A percentile compares a stretch with the other conserved stretches of the same genome.
Conservation (phyloP, 2,329 filamentous ascomycete genomes). For the Aspergillus jensenii region DNA sequence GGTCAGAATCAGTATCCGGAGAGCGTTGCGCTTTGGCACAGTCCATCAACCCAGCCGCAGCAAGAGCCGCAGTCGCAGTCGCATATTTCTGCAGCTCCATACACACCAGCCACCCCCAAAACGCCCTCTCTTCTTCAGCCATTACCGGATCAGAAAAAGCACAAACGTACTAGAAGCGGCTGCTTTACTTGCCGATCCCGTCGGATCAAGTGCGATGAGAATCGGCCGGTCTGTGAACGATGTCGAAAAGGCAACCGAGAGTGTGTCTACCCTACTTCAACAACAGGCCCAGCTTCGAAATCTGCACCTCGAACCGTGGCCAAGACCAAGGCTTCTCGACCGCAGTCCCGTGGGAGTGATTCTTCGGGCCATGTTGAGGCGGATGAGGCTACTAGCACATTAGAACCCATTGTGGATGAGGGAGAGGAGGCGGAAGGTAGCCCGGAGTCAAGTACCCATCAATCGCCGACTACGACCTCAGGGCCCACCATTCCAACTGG, state of each 20-base stretch:
- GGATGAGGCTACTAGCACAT: constrained; percentile 40
- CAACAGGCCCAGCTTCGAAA: constrained; percentile 41
- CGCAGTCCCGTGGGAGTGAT: constrained; percentile 47
- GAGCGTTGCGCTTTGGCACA: constrained; percentile 46
- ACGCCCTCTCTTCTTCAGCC: constrained; percentile 33
- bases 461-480: constrained; percentile 20
- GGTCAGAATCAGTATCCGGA: constrained; percentile 41
- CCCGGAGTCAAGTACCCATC: constrained; percentile 21
- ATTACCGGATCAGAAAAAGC: constrained; percentile 73
- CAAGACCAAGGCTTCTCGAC: constrained; percentile 41
- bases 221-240: constrained; percentile 80
- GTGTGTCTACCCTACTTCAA: constrained; percentile 78
- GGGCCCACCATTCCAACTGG: constrained; percentile 20
- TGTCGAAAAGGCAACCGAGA: constrained; percentile 90
- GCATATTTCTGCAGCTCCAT: constrained; percentile 13
- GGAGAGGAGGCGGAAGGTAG: constrained; percentile 34
- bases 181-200: constrained; percentile 90
- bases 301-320: constrained; percentile 39
- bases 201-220: constrained; percentile 93
- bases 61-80: constrained; percentile 15
- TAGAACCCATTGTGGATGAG: constrained; percentile 45
- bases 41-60: constrained; percentile 23
- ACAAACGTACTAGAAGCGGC: constrained; percentile 87
- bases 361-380: constrained; percentile 52
- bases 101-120: constrained; percentile 26